Percentiles rank a stretch among this genome's conserved stretches.
Evolutionary conservation across 2,329 filamentous ascomycete genomes (phyloP).

Genomic region (Pseudocercospora pini-densiflorae): DNA sequence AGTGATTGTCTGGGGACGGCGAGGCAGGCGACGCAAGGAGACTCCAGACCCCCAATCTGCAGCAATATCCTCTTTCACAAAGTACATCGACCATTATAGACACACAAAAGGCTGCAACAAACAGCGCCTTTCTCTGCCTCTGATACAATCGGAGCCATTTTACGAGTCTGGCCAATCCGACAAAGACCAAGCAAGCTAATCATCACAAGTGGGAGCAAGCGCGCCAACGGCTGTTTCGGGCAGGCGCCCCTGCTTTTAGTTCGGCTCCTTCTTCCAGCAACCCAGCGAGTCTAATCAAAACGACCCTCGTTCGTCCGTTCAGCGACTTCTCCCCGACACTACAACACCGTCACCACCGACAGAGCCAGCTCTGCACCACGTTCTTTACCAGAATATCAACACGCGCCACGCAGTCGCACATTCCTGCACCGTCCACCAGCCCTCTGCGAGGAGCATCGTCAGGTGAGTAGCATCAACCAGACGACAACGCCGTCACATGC

Average conservation of each 20-base stretch:
- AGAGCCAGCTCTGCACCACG: slow-evolving; percentile 26
- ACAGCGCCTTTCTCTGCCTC: neutral
- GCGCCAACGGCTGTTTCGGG: neutral
- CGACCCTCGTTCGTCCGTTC: neutral
- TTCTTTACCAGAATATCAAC: slow-evolving; percentile 17
- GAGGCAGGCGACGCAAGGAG: neutral
- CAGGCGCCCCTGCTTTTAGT: neutral
- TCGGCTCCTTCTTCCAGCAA: neutral
- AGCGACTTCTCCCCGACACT: neutral
- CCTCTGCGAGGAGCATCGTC: slow-evolving; percentile 22
- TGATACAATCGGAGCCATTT: neutral
- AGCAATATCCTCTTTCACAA: neutral
- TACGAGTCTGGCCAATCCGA: neutral
- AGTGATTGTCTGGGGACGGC: neutral
- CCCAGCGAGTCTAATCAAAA: neutral
- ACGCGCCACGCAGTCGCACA: slow-evolving; percentile 25
- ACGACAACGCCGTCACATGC: slow-evolving; percentile 6
- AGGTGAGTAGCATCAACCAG: slow-evolving; percentile 5
- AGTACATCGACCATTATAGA: neutral
- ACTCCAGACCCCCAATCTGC: no score
- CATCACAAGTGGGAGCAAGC: neutral
- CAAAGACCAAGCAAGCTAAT: neutral
- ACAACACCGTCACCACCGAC: slow-evolving; percentile 6
- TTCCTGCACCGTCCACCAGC: slow-evolving; percentile 13
- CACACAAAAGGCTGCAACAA: neutral